Evolutionary conservation across 2,329 filamentous ascomycete genomes (phyloP).

Genomic region (Ceratocystis variospora): DNA sequence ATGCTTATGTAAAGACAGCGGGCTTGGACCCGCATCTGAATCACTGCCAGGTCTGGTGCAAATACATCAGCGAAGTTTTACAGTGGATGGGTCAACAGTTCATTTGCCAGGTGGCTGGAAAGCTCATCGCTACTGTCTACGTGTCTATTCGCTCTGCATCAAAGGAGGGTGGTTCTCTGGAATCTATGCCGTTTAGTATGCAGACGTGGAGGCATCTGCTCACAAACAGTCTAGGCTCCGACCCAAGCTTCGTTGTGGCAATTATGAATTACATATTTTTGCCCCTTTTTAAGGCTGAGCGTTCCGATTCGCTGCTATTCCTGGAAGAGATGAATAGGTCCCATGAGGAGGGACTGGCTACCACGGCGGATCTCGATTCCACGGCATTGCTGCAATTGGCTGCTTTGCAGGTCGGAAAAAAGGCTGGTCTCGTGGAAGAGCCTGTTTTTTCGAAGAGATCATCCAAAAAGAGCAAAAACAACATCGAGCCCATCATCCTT

Average conservation of each 20-base stretch:
- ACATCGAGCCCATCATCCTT: constrained; percentile 25
- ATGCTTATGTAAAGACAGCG: constrained; percentile 30
- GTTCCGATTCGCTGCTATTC: constrained; percentile 40
- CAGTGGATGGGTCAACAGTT: constrained; percentile 44
- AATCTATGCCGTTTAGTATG: constrained; percentile 26
- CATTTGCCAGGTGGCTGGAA: constrained; percentile 46
- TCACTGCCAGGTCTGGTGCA: constrained; percentile 37
- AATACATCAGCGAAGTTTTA: constrained; percentile 36
- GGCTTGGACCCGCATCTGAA: constrained; percentile 23
- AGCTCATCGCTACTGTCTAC: constrained; percentile 46
- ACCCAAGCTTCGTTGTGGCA: constrained; percentile 43
- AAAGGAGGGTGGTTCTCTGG: constrained; percentile 21
- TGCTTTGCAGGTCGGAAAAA: constrained; percentile 58
- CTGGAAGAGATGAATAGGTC: constrained; percentile 44
- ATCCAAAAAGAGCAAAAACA: constrained; percentile 18
- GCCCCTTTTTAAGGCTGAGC: constrained; percentile 47
- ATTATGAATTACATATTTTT: constrained; percentile 52
- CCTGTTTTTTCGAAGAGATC: constrained; percentile 27
- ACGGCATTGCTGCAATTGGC: constrained; percentile 49
- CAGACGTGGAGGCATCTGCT: constrained; percentile 45
- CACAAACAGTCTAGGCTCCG: constrained; percentile 34
- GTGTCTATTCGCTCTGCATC: constrained; percentile 30
- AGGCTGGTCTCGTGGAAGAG: constrained; percentile 54
- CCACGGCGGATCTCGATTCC: constrained; percentile 33
- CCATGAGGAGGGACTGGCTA: constrained; percentile 28